phyloP scores from a whole-genome alignment of 768 basidiomycete genomes.

The Antrodiella citrinella region DNA sequence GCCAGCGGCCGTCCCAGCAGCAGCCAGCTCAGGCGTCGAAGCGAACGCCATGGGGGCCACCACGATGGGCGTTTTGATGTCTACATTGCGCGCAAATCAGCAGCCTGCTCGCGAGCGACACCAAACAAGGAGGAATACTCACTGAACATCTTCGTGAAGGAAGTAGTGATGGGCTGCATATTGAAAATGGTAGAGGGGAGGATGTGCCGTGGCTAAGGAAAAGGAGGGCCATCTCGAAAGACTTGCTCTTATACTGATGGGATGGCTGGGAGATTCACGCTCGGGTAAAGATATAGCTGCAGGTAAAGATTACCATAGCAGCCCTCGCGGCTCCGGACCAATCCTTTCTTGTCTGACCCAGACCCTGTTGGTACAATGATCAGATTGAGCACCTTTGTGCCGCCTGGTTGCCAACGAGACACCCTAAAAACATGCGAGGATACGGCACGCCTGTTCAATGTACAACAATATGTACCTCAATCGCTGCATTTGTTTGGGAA shows the following conservation, averaged over 20 bases:
- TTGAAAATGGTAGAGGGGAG: not conserved
- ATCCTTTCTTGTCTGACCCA: not conserved
- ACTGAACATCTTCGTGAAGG: conserved; percentile 47
- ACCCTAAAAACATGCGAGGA: not conserved
- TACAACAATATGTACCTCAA: not conserved
- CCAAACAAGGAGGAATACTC: conserved; percentile 9
- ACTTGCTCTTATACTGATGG: not conserved
- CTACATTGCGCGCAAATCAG: conserved; percentile 27
- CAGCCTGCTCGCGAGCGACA: not conserved
- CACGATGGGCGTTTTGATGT: conserved; percentile 50
- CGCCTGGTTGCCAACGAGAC: not conserved
- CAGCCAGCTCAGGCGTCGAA: conserved; percentile 40
- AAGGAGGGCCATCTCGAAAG: not conserved
- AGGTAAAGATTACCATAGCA: not conserved
- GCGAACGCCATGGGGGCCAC: conserved; percentile 68
- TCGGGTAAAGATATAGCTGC: not conserved
- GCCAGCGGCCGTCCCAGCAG: conserved; percentile 51
- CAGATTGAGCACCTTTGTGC: not conserved
- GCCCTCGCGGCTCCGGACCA: not conserved
- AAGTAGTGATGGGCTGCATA: conserved; percentile 28
- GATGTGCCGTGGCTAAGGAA: not conserved
- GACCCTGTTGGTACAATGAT: not conserved
- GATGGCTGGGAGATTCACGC: not conserved
- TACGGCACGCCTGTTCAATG: not conserved
- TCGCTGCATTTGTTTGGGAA: not conserved